phyloP scores from a whole-genome alignment of 306 rosid genomes.

The Inga oerstediana region DNA sequence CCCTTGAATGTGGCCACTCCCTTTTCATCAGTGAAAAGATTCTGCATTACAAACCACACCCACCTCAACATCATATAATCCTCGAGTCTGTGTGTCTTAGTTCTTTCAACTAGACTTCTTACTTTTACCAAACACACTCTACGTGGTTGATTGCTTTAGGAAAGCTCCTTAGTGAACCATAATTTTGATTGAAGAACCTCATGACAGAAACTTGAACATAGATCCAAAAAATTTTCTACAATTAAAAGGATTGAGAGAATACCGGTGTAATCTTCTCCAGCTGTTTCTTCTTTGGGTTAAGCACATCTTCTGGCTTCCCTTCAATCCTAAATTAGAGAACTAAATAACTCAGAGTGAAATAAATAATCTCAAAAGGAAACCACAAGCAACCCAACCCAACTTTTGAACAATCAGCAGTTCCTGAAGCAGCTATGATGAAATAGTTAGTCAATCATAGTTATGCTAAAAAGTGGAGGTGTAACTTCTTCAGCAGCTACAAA shows the following conservation, averaged over 20 bases:
- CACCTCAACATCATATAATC: background rate
- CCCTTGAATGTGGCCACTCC: constrained; percentile 92
- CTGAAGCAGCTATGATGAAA: constrained; percentile 14
- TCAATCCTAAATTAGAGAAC: constrained; percentile 61
- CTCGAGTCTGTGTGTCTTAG: background rate
- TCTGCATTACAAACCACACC: constrained; percentile 55
- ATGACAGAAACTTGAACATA: background rate
- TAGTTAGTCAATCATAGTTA: background rate
- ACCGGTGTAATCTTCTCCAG: constrained; percentile 95
- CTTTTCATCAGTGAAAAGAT: constrained; percentile 85
- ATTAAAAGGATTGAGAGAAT: constrained; percentile 8
- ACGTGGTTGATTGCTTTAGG: background rate
- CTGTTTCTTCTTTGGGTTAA: constrained; percentile 98
- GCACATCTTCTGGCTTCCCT: constrained; percentile 97
- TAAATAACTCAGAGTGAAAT: constrained; percentile 18
- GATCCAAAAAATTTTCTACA: background rate
- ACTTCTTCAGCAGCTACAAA: background rate
- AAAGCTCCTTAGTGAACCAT: background rate
- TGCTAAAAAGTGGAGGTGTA: background rate
- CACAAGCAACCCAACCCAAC: background rate
- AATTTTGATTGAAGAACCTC: background rate
- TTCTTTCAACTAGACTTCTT: background rate
- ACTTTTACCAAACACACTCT: background rate
- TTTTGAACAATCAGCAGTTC: constrained; percentile 1
- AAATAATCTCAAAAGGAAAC: constrained; percentile 2